A percentile compares a stretch with the other conserved stretches of the same genome.
These are phyloP conservation scores for Lanmaoa rubissima DNA, from an alignment of 768 basidiomycete species.

Conservation along the genomic window DNA sequence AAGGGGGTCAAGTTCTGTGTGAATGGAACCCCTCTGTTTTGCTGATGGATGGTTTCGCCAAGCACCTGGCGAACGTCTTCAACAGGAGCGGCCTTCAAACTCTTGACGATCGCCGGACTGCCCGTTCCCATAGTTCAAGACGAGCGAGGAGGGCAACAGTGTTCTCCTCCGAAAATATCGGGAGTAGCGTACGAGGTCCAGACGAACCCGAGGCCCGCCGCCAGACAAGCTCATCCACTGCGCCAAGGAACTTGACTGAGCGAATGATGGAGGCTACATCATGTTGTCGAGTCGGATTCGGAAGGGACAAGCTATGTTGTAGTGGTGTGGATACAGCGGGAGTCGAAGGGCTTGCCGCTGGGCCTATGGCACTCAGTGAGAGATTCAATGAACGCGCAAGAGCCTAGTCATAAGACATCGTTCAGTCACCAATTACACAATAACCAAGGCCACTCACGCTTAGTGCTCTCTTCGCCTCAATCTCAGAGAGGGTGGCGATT, in stretches of 20 bases:
- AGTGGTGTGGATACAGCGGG: background rate
- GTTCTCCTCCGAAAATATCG: slow-evolving; percentile 28
- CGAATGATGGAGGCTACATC: slow-evolving; percentile 23
- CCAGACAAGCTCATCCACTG: slow-evolving; percentile 32
- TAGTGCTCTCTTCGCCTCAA: slow-evolving; percentile 21
- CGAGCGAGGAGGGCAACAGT: slow-evolving; percentile 21
- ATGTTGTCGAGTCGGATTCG: background rate
- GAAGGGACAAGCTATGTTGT: background rate
- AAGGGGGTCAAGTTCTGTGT: background rate
- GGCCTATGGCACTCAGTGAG: background rate
- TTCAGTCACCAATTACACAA: background rate
- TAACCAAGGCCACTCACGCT: slow-evolving; percentile 14
- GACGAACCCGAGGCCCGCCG: slow-evolving; percentile 14
- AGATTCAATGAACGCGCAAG: slow-evolving; percentile 16
- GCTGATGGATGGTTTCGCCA: too few relatives aligned
- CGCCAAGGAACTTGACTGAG: slow-evolving; percentile 25
- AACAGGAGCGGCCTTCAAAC: slow-evolving; percentile 2
- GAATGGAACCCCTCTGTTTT: background rate
- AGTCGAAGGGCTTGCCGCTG: background rate
- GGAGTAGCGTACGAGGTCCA: slow-evolving; percentile 8
- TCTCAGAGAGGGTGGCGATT: slow-evolving; percentile 22
- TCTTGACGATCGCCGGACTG: slow-evolving; percentile 22
- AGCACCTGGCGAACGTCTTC: background rate
- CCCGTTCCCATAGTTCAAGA: slow-evolving; percentile 29
- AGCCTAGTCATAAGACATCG: slow-evolving; percentile 1